These are phyloP conservation scores for Boechera retrofracta DNA, from an alignment of 345 rosid species.

Conservation along the genomic window DNA sequence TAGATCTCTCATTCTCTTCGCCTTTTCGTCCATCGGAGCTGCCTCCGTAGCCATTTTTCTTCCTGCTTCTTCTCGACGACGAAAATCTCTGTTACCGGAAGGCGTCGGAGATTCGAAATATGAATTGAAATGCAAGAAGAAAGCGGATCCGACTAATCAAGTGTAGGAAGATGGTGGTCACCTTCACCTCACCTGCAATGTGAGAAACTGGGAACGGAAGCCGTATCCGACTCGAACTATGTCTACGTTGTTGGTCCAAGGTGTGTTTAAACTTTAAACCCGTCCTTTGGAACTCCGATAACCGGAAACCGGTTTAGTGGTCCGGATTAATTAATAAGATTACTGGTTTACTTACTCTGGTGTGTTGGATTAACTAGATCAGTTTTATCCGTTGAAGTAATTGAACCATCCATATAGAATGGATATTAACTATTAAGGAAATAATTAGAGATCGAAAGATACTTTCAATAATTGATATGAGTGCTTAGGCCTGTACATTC, in stretches of 20 bases:
- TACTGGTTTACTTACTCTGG: not conserved
- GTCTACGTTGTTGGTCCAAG: conserved; percentile 5
- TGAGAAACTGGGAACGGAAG: not conserved
- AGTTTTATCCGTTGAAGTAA: not conserved
- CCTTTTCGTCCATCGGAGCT: conserved; percentile 90
- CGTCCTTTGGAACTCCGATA: not conserved
- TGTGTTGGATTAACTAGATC: not conserved
- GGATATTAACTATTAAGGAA: not conserved
- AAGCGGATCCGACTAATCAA: conserved; percentile 22
- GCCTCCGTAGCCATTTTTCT: conserved; percentile 66
- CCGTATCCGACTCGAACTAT: conserved; percentile 20
- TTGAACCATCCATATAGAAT: not conserved
- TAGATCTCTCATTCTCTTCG: conserved; percentile 99
- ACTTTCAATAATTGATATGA: not conserved
- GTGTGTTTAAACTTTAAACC: not conserved
- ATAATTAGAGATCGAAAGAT: not conserved
- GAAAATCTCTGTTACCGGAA: conserved; percentile 14
- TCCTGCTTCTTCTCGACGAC: conserved; percentile 6
- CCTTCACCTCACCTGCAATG: conserved; percentile 6
- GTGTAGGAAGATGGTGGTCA: not conserved
- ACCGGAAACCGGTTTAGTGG: conserved; percentile 28
- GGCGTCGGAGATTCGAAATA: not conserved
- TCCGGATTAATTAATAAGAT: not conserved
- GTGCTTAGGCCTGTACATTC: too few relatives aligned
- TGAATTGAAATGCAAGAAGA: conserved; percentile 5